Evolutionary conservation across 257 asterid genomes (phyloP).

Genomic region (Nicotiana tomentosiformis): DNA sequence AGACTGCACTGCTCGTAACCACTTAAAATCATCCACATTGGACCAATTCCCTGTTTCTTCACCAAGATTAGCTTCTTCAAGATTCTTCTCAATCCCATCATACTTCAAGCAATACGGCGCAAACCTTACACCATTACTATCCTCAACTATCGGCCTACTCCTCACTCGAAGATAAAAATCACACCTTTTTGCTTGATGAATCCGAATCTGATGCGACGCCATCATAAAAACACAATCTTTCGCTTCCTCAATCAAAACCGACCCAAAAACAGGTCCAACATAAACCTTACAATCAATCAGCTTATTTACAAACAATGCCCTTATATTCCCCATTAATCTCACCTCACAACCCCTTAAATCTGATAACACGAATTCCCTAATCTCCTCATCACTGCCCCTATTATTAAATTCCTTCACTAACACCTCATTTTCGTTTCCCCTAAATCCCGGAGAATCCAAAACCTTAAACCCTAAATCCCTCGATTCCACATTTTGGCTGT

Average conservation of each 20-base stretch:
- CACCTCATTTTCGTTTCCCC: slow-evolving; percentile 41
- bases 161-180: slow-evolving; percentile 74
- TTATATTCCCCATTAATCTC: slow-evolving; percentile 56
- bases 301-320: slow-evolving; percentile 71
- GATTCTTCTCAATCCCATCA: slow-evolving; percentile 55
- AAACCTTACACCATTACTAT: slow-evolving; percentile 54
- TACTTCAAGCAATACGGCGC: slow-evolving; percentile 72
- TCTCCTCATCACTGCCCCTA: slow-evolving; percentile 23
- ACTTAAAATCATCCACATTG: slow-evolving; percentile 79
- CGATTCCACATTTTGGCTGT: neutral
- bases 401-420: slow-evolving; percentile 45
- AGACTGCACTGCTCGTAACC: slow-evolving; percentile 84
- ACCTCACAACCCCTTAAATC: slow-evolving; percentile 62
- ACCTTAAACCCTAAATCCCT: slow-evolving; percentile 24
- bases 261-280: slow-evolving; percentile 57
- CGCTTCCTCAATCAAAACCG: slow-evolving; percentile 73
- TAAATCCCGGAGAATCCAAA: slow-evolving; percentile 50
- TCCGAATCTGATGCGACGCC: slow-evolving; percentile 83
- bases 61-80: slow-evolving; percentile 58
- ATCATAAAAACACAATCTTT: slow-evolving; percentile 54
- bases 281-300: slow-evolving; percentile 52
- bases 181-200: slow-evolving; percentile 63
- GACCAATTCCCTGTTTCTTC: slow-evolving; percentile 86
- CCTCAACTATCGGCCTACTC: slow-evolving; percentile 94
- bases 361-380: slow-evolving; percentile 64